These are phyloP conservation scores for Clausena lansium DNA, from an alignment of 345 rosid genomes.

Conservation along the genomic window DNA sequence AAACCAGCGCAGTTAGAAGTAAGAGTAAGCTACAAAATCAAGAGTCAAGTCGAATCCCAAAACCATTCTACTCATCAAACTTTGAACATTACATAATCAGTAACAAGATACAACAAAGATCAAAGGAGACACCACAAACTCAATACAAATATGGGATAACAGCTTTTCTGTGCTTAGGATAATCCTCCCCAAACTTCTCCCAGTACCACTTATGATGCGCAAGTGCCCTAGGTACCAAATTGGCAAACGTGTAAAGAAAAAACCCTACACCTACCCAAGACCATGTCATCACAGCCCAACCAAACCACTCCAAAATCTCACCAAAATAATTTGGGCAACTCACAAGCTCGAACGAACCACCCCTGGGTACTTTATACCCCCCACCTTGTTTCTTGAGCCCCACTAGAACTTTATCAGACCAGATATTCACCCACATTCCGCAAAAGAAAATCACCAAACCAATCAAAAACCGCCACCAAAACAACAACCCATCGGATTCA, in stretches of 20 bases:
- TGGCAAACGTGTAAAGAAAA: slow-evolving; percentile 69
- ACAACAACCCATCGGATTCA: slow-evolving; percentile 25
- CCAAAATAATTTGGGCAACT: slow-evolving; percentile 92
- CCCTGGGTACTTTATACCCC: slow-evolving; percentile 75
- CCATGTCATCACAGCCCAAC: slow-evolving; percentile 88
- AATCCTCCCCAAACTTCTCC: slow-evolving; percentile 76
- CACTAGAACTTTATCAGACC: slow-evolving; percentile 66
- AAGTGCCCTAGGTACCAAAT: slow-evolving; percentile 74
- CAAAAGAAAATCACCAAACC: slow-evolving; percentile 50
- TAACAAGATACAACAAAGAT: too few relatives aligned
- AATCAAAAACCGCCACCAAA: slow-evolving; percentile 51
- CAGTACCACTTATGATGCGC: slow-evolving; percentile 67
- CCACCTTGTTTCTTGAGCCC: slow-evolving; percentile 60
- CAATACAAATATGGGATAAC: slow-evolving; percentile 69
- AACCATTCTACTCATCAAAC: too few relatives aligned
- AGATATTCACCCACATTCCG: slow-evolving; percentile 73
- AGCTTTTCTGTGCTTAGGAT: slow-evolving; percentile 65
- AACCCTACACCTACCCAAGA: slow-evolving; percentile 83
- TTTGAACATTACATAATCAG: too few relatives aligned
- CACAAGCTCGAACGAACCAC: slow-evolving; percentile 76
- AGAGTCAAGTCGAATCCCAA: too few relatives aligned
- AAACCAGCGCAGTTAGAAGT: too few relatives aligned
- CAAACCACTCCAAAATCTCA: slow-evolving; percentile 82
- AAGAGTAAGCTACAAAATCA: too few relatives aligned
- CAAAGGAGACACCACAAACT: background rate